Evolutionary conservation across 2,329 filamentous ascomycete species (phyloP), one percentile per base, ranked within the genome.

Genomic region (Aspergillus neoniger): DNA sequence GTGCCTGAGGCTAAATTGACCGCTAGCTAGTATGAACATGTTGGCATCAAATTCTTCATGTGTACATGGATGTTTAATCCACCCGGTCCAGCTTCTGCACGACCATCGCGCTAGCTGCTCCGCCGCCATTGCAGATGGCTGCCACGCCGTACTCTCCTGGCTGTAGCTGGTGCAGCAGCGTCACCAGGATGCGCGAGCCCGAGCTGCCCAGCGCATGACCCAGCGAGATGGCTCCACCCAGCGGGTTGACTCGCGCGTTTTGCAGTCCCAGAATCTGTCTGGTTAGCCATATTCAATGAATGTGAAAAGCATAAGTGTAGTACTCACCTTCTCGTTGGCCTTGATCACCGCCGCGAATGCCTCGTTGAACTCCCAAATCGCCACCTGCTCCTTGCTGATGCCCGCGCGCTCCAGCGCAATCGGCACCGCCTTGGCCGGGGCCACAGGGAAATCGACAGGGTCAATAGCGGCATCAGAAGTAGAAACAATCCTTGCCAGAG

Each of bases 321-420:
- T 2, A 63, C 76, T 70, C 71, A 89, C 88, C 86, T 96, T 93
- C 71, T 91, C 89, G 73, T 98, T 97, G 44, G 94, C 93, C 74
- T 95, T 92, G 77, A 97, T 95, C 30, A 97, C 93, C 4, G 91
- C 91, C 28, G 95, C 94, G 74, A 99, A 99, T 0, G 95, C 95
- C 80, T 99, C 95, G 77, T 99, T 99, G 78, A 99, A 96, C 76
- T 98, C 95, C 94, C 95, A 98, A 21, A 97, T 81, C 5, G 94
- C 88, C 49, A 99, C 92, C 76, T 98, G 91, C 50, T 96, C 90
- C 78, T 93, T 92, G 65, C 87, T 91, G 67, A 99, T 93, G 10
- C 94, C 93, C 0, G 95, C 95, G 59, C 93, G 86, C 77, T 92
- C 86, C 54, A 99, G 83, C 10, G 93, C 93, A 69, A 97, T 87